phyloP scores from a whole-genome alignment of 495 filamentous ascomycete genomes.

The Penicillium antarcticum region DNA sequence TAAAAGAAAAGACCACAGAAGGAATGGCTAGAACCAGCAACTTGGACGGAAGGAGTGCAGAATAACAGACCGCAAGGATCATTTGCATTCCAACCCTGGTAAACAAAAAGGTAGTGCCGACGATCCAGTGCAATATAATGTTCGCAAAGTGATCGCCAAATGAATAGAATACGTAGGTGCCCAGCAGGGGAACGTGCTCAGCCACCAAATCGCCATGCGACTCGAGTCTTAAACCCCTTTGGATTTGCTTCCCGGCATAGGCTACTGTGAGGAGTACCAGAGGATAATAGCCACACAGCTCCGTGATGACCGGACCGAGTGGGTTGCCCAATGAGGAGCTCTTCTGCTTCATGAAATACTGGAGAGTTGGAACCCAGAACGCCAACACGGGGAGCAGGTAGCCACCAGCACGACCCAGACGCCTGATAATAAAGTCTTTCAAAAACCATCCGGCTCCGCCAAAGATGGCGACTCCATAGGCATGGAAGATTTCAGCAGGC shows the following conservation, averaged over 20 bases:
- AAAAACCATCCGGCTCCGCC: slow-evolving; percentile 61
- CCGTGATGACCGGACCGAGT: slow-evolving; percentile 72
- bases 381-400: slow-evolving; percentile 64
- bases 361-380: slow-evolving; percentile 66
- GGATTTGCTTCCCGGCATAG: slow-evolving; percentile 60
- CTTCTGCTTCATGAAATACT: slow-evolving; percentile 62
- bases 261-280: slow-evolving; percentile 65
- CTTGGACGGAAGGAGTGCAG: slow-evolving; percentile 63
- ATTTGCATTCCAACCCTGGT: slow-evolving; percentile 70
- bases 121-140: slow-evolving; percentile 46
- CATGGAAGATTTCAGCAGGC: slow-evolving; percentile 68
- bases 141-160: slow-evolving; percentile 50
- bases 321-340: slow-evolving; percentile 63
- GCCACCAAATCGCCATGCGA: slow-evolving; percentile 49
- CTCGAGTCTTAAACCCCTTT: slow-evolving; percentile 53
- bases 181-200: slow-evolving; percentile 57
- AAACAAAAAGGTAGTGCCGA: slow-evolving; percentile 61
- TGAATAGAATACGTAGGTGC: slow-evolving; percentile 63
- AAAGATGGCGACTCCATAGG: slow-evolving; percentile 58
- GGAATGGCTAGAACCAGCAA: slow-evolving; percentile 62
- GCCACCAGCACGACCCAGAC: slow-evolving; percentile 36
- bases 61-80: slow-evolving; percentile 58
- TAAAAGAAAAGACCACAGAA: slow-evolving; percentile 63
- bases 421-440: slow-evolving; percentile 48
- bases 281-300: slow-evolving; percentile 67